phyloP scores from a whole-genome alignment of 495 filamentous ascomycete species.

The Coniosporium apollinis region DNA sequence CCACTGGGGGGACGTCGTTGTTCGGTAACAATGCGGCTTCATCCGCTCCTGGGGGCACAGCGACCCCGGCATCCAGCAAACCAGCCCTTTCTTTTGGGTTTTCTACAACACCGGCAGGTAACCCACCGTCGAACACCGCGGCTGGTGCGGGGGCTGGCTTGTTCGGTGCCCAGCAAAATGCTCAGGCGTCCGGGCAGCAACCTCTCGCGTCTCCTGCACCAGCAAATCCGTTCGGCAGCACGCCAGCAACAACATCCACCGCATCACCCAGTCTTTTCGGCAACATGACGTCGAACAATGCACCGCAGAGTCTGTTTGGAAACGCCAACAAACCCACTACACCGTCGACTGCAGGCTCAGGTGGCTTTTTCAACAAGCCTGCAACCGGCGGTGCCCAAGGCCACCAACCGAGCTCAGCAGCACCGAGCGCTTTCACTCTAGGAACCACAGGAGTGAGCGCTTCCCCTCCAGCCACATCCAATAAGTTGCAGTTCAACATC shows the following conservation, averaged over 20 bases:
- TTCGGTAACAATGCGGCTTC: conserved; percentile 1
- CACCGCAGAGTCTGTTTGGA: neutral
- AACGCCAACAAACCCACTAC: conserved; percentile 2
- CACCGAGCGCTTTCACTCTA: too few relatives aligned
- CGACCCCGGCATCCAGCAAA: conserved; percentile 18
- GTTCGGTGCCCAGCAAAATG: conserved; percentile 15
- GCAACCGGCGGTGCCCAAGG: too few relatives aligned
- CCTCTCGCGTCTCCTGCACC: too few relatives aligned
- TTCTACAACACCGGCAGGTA: conserved; percentile 49
- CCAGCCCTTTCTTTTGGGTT: conserved; percentile 28
- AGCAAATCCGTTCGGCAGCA: conserved; percentile 1
- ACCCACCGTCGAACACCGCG: conserved; percentile 31
- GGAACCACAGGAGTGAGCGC: too few relatives aligned
- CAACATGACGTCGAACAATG: neutral
- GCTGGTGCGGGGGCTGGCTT: conserved; percentile 7
- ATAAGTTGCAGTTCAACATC: too few relatives aligned
- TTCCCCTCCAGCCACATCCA: too few relatives aligned
- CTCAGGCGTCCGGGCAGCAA: conserved; percentile 5
- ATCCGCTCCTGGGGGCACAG: conserved; percentile 4
- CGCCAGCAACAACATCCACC: neutral
- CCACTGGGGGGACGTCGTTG: too few relatives aligned
- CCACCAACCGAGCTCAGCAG: too few relatives aligned
- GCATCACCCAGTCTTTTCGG: conserved; percentile 14
- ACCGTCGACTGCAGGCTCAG: conserved; percentile 8
- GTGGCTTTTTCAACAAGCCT: conserved; percentile 1